Conservation (phyloP, 345 rosid genomes). For the Syzygium aqueum region DNA sequence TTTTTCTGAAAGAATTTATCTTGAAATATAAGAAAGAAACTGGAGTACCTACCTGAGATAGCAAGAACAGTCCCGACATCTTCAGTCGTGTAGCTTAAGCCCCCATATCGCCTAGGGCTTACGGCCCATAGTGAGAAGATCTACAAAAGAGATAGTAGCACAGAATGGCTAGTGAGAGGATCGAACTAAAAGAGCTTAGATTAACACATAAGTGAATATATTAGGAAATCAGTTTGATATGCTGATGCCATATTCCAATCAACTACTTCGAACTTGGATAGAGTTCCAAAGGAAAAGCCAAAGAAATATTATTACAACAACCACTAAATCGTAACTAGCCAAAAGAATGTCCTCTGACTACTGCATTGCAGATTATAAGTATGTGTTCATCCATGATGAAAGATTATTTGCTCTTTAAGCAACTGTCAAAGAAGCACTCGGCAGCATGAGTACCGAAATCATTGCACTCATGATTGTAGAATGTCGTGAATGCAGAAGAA, state of each 20-base stretch:
- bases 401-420: not conserved
- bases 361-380: not conserved
- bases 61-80: constrained; percentile 76
- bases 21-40: not conserved
- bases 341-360: not conserved
- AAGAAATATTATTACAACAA: not conserved
- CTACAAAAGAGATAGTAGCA: constrained; percentile 14
- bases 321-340: not conserved
- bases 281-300: not conserved
- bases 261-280: not conserved
- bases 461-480: not conserved
- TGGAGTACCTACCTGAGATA: constrained; percentile 35
- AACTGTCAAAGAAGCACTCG: not conserved
- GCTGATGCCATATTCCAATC: not conserved
- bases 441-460: not conserved
- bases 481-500: not conserved
- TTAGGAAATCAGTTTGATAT: not conserved
- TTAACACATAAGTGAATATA: not conserved
- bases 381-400: not conserved
- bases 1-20: not conserved
- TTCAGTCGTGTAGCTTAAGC: constrained; percentile 54
- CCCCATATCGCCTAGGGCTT: constrained; percentile 64
- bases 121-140: constrained; percentile 88
- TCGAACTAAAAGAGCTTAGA: not conserved
- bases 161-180: too few relatives aligned